These are phyloP conservation scores for Xylaria longipes DNA, from an alignment of 495 filamentous ascomycete species.

Conservation along the genomic window DNA sequence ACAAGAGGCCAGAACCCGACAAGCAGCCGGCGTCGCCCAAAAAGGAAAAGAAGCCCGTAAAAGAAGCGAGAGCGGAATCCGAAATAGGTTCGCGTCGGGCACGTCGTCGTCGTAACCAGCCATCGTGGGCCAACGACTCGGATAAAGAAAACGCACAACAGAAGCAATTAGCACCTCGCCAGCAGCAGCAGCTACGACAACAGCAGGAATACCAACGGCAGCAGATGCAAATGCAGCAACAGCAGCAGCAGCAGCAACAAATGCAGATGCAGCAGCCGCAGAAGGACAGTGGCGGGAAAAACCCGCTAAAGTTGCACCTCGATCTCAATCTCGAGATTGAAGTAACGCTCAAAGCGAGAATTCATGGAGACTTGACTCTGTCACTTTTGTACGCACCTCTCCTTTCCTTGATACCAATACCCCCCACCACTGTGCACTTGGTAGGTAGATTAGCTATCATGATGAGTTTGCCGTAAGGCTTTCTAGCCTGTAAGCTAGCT, in stretches of 20 bases:
- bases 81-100: constrained; percentile 36
- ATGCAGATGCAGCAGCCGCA: constrained; percentile 46
- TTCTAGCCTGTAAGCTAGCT: neutral
- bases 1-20: constrained; percentile 29
- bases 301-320: constrained; percentile 76
- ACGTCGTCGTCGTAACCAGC: constrained; percentile 39
- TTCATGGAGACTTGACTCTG: constrained; percentile 87
- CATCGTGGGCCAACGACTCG: constrained; percentile 31
- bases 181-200: constrained; percentile 49
- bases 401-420: constrained; percentile 4
- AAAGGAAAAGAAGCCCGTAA: constrained; percentile 26
- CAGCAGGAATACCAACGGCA: constrained; percentile 47
- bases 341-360: constrained; percentile 90
- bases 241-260: constrained; percentile 44
- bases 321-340: constrained; percentile 90
- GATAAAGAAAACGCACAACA: constrained; percentile 34
- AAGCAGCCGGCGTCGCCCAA: constrained; percentile 57
- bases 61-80: constrained; percentile 33
- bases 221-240: constrained; percentile 55
- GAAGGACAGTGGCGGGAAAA: constrained; percentile 49
- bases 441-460: neutral
- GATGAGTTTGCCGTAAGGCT: neutral
- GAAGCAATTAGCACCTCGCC: constrained; percentile 36
- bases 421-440: neutral
- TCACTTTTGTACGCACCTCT: constrained; percentile 73